A percentile compares a stretch with the other conserved stretches of the same genome.
Evolutionary conservation across 805 yeast species (phyloP).

Genomic region (Teunomyces panamensis): DNA sequence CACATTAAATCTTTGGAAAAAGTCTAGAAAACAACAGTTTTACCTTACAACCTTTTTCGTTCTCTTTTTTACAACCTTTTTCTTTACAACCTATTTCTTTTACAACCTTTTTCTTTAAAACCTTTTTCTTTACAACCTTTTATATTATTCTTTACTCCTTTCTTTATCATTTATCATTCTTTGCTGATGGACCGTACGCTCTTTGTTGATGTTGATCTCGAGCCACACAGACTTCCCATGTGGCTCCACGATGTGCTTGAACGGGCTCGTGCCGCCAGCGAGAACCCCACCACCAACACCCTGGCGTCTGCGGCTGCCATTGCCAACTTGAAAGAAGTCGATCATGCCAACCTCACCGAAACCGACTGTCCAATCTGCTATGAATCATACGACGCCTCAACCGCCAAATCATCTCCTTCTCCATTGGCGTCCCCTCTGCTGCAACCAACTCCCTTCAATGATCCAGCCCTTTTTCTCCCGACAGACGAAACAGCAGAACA

Average conservation of each 20-base stretch:
- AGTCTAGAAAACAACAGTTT: no score
- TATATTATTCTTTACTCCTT: neutral
- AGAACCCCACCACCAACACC: slow-evolving; percentile 17
- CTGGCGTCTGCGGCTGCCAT: slow-evolving; percentile 41
- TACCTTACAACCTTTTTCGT: neutral
- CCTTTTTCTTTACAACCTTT: neutral
- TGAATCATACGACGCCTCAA: slow-evolving; percentile 25
- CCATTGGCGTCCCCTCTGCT: neutral
- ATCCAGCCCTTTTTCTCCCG: slow-evolving; percentile 34
- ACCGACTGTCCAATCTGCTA: slow-evolving; percentile 41
- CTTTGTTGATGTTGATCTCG: slow-evolving; percentile 16
- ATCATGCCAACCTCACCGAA: slow-evolving; percentile 12
- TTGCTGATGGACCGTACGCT: neutral
- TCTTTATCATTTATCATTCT: no score
- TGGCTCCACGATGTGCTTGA: slow-evolving; percentile 35
- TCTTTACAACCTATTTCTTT: neutral
- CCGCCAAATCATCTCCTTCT: neutral
- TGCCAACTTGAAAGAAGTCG: slow-evolving; percentile 27
- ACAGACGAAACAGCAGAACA: slow-evolving; percentile 22
- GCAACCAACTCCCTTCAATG: slow-evolving; percentile 17
- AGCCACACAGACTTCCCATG: slow-evolving; percentile 20
- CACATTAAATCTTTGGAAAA: no score
- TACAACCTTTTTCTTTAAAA: neutral
- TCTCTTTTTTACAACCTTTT: neutral
- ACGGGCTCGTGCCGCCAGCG: slow-evolving; percentile 31